Evolutionary conservation across 345 rosid species (phyloP), one percentile per base, ranked within the genome.

Genomic region (Citrus hindsii): DNA sequence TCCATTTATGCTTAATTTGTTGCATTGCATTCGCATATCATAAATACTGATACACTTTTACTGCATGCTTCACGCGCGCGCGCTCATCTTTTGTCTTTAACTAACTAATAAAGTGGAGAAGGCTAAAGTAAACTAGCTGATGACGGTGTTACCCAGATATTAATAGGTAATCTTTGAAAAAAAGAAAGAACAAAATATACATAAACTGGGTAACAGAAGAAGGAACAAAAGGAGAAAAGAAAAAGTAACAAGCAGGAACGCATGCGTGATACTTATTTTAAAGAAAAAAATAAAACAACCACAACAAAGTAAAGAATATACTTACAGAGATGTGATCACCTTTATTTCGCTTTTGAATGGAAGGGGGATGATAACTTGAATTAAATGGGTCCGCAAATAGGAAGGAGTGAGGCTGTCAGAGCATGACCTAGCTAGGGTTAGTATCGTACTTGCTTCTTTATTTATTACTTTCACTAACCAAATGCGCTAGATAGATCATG

Each of bases 401-500:
- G 97, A 92, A 92, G 85, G 85, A 90, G 90, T 90, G 94, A 92
- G 85, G 97, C 97, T 90, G 97, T 87, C 93, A 80, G 79, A 88
- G 91, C 97, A 92, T 92, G 97, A 92, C 92, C 94, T 92, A 89
- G 77, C 90, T 79, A 81, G 78, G 89, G 89, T 85, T 89, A 88
- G 80, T 46, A 18, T 19, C 7, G 21, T 16, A 53, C 21, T 53
- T 16, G 58, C 21, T 27, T 13, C 10, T 5, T 38, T 8, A 1
- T 0, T n/a, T 46, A 46, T 46, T 46, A 12, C 6, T 4, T 6
- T 27, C 24, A 35, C 83, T 67, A 88, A 84, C 93, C 90, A 64
- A 53, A 53, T 53, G 18, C 7, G 58, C 58, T 53, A 87, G 89
- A 80, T 88, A 92, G 94, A 92, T 92, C 97, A 92, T 91, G 97